Evolutionary conservation across 2,329 filamentous ascomycete genomes (phyloP), one percentile per base, ranked within the genome.

Genomic region (Didymella segeticola): DNA sequence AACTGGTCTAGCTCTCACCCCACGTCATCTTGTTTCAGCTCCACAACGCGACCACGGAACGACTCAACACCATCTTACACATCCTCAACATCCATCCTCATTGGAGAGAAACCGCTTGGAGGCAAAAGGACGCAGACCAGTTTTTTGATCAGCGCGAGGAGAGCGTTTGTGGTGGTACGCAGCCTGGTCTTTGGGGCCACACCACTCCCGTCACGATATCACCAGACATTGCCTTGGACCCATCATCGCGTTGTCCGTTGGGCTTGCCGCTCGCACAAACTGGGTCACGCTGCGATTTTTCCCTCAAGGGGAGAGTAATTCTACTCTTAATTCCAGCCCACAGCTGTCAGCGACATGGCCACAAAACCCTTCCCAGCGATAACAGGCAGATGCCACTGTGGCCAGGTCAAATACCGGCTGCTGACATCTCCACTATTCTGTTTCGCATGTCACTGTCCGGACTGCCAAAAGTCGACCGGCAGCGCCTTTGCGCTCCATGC

Each of bases 391-490:
- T 73, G 69, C 53, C 45, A 56, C 31, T 73, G 70, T 49, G 54
- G 46, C n/a, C 34, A 39, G 2, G 48, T 67, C 23, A 59, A 62
- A 6, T 73, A 68, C 33, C 64, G 68, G 1, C 53, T 73, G 4
- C 58, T 68, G 22, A 66, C 60, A 1, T 58, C 67, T 0, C 70
- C 70, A 1, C 56, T 73, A 20, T 72, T 62, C 58, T 67, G 61
- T 49, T 62, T 63, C 41, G 68, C 68, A 14, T 73, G 70, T 56
- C 68, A 73, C 54, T 73, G 70, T 22, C 26, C 48, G 2, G 64
- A 68, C 43, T 73, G 70, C 48, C 67, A 71, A 33, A 66, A 64
- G 19, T 23, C 38, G 7, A 61, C 63, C 0, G 70, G 70, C 12
- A 62, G 61, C 17, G 66, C 61, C 8, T 73, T 68, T 47, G 53